These are phyloP conservation scores for Alternaria angustiovoidea DNA, from an alignment of 2,329 filamentous ascomycete genomes.

Conservation along the genomic window DNA sequence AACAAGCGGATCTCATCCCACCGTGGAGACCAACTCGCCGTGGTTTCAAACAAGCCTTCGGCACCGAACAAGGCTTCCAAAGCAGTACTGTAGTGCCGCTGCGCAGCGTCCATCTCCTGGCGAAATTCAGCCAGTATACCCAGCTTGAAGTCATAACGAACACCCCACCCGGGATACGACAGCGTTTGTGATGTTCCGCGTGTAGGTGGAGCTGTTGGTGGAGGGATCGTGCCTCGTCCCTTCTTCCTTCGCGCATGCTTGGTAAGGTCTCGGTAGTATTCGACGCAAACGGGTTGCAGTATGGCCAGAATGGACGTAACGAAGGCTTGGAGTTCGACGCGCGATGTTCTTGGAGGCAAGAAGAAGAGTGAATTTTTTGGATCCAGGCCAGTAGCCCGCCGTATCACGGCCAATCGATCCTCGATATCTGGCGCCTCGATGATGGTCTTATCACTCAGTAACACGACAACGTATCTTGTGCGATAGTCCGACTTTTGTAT, in stretches of 20 bases:
- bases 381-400: conserved; percentile 80
- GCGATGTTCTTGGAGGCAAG: conserved; percentile 75
- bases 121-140: conserved; percentile 91
- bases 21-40: conserved; percentile 86
- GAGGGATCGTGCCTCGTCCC: conserved; percentile 77
- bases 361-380: conserved; percentile 83
- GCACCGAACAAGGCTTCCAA: conserved; percentile 83
- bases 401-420: conserved; percentile 80
- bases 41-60: conserved; percentile 82
- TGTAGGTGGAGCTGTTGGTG: conserved; percentile 83
- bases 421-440: conserved; percentile 69
- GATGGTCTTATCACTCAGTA: conserved; percentile 75
- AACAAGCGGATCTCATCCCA: conserved; percentile 94
- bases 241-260: conserved; percentile 91
- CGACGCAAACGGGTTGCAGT: conserved; percentile 77
- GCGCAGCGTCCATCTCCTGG: conserved; percentile 87
- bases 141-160: conserved; percentile 93
- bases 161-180: conserved; percentile 87
- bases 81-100: conserved; percentile 85
- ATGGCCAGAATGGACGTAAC: conserved; percentile 75
- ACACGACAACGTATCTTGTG: conserved; percentile 76
- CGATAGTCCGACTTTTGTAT: conserved; percentile 78
- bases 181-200: conserved; percentile 84
- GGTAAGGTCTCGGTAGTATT: conserved; percentile 95
- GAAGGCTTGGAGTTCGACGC: conserved; percentile 75